These are phyloP conservation scores for Cymbidium sinense DNA, from an alignment of 106 monocot genomes.

Conservation along the genomic window DNA sequence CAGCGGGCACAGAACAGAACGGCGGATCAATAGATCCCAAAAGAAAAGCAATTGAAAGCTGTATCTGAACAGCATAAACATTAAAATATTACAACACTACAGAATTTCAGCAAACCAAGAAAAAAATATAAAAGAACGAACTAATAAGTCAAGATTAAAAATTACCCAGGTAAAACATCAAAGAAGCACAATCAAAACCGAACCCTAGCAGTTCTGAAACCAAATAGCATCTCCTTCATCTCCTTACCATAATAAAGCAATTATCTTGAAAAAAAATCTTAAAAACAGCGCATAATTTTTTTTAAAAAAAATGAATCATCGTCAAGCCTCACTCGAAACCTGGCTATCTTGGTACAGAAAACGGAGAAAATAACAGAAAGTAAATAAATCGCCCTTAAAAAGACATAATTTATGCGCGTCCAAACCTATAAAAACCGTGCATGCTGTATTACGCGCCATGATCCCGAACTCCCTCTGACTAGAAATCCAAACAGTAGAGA, in stretches of 20 bases:
- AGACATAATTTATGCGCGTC: neutral
- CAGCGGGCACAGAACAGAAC: neutral
- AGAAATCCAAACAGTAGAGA: neutral
- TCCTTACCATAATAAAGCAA: neutral
- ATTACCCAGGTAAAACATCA: neutral
- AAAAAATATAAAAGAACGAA: neutral
- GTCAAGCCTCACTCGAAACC: neutral
- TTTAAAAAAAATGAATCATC: neutral
- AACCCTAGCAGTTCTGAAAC: neutral
- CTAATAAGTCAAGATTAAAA: neutral
- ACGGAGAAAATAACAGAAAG: neutral
- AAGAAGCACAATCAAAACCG: neutral
- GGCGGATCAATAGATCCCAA: neutral
- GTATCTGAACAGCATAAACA: neutral
- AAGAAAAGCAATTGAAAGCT: neutral
- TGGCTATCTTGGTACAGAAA: neutral
- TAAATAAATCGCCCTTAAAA: neutral
- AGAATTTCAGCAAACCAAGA: neutral
- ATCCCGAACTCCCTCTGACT: neutral
- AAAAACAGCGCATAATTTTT: neutral
- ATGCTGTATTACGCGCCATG: constrained; percentile 8
- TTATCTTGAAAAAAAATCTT: neutral
- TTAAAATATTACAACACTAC: too few species aligned
- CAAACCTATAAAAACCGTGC: constrained; percentile 9
- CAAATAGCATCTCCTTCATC: neutral